Evolutionary conservation across 2,329 filamentous ascomycete species (phyloP).

Genomic region (Colletotrichum tamarilloi): DNA sequence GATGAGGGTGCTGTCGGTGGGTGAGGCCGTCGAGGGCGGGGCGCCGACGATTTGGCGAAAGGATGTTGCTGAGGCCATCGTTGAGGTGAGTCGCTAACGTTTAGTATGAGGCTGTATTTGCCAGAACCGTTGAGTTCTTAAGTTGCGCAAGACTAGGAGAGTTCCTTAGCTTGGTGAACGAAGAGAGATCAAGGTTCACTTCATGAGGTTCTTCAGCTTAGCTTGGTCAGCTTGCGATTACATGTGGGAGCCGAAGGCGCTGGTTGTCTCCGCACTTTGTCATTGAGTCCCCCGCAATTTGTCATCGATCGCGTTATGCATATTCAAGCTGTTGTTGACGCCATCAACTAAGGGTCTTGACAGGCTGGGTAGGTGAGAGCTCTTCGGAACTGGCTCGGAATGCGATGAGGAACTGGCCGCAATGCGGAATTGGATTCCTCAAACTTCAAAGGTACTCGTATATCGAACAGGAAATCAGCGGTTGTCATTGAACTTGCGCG

Average conservation of each 20-base stretch:
- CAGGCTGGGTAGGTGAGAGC: not conserved
- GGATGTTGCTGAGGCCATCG: constrained; percentile 38
- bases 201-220: not conserved
- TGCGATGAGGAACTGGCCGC: not conserved
- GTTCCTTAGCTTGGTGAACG: no score
- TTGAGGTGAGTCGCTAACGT: constrained; percentile 25
- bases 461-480: no score
- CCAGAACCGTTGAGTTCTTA: no score
- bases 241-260: not conserved
- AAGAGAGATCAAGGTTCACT: not conserved
- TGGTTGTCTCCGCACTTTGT: constrained; percentile 11
- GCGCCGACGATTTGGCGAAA: constrained; percentile 65
- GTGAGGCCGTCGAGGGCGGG: constrained; percentile 64
- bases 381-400: not conserved
- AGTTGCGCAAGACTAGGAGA: no score
- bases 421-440: no score
- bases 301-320: constrained; percentile 26
- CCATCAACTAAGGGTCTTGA: not conserved
- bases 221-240: not conserved
- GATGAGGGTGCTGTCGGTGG: constrained; percentile 68
- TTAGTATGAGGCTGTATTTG: no score
- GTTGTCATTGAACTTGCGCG: no score
- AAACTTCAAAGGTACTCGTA: no score
- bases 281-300: constrained; percentile 27
- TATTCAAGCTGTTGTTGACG: not conserved